Percentiles rank a stretch among this genome's conserved stretches.
phyloP scores from a whole-genome alignment of 139 green algal genomes.

The Picochlorum sp. region DNA sequence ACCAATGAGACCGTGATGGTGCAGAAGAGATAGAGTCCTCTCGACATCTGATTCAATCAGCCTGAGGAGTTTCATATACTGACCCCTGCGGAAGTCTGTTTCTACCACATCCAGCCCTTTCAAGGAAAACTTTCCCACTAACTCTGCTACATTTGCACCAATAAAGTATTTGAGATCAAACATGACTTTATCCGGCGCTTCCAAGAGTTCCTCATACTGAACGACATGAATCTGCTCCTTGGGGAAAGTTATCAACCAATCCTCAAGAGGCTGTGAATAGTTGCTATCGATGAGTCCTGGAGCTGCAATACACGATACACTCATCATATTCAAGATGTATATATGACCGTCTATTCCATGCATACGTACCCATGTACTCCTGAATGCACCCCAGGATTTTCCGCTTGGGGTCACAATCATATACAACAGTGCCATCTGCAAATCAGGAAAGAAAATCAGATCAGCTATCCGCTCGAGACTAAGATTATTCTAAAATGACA shows the following conservation, averaged over 20 bases:
- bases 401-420: background rate
- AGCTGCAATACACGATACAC: background rate
- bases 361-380: background rate
- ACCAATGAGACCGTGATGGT: conserved; percentile 3
- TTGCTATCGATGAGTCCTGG: conserved; percentile 4
- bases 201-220: conserved; percentile 8
- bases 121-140: background rate
- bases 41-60: conserved; percentile 1
- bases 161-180: conserved; percentile 11
- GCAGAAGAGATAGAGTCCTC: background rate
- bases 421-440: background rate
- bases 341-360: background rate
- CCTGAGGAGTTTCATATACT: conserved; percentile 5
- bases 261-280: conserved; percentile 7
- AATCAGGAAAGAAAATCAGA: background rate
- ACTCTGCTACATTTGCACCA: conserved; percentile 1
- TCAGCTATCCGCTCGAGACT: background rate
- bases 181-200: conserved; percentile 9
- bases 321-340: background rate
- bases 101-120: background rate
- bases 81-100: background rate
- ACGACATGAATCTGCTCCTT: conserved; percentile 6
- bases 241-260: conserved; percentile 7
- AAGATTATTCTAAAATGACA: background rate
- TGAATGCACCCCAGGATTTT: background rate